A percentile compares a stretch with the other conserved stretches of the same genome.
These are phyloP conservation scores for Podaxis sp. DNA, from an alignment of 768 basidiomycete genomes.

Conservation along the genomic window DNA sequence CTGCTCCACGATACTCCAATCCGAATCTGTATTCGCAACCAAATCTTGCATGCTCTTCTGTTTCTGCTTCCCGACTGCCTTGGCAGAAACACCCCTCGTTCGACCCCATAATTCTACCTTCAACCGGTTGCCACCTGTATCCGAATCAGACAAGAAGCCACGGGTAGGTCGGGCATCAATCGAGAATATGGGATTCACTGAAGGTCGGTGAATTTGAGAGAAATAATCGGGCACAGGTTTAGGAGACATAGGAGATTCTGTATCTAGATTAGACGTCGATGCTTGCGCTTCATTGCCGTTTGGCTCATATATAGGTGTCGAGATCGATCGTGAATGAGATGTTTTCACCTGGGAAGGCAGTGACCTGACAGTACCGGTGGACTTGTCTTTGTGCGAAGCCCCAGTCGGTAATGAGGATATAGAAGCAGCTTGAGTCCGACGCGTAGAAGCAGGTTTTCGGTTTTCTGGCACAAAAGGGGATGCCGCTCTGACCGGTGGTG, in stretches of 20 bases:
- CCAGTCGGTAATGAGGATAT: constrained; percentile 1
- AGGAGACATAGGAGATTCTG: background rate
- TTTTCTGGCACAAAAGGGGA: background rate
- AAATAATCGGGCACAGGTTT: constrained; percentile 56
- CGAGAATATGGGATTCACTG: constrained; percentile 77
- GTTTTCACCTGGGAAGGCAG: background rate
- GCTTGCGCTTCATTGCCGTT: background rate
- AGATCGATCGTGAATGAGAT: constrained; percentile 2
- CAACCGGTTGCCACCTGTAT: constrained; percentile 40
- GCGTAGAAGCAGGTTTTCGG: constrained; percentile 3
- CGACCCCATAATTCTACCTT: constrained; percentile 63
- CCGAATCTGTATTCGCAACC: constrained; percentile 9
- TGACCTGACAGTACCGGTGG: background rate
- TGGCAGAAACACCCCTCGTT: background rate
- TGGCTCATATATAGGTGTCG: background rate
- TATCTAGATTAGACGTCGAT: background rate
- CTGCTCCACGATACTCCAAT: constrained; percentile 67
- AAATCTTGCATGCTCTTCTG: constrained; percentile 2
- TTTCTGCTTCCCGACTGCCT: constrained; percentile 8
- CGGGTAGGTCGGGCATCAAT: constrained; percentile 50
- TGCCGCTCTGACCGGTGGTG: constrained; percentile 4
- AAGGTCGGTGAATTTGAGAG: constrained; percentile 77
- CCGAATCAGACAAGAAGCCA: constrained; percentile 55
- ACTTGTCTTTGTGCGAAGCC: background rate
- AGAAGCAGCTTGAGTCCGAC: background rate